These are phyloP conservation scores for Pestalotiopsis sp. DNA, from an alignment of 2,329 filamentous ascomycete species.

Conservation along the genomic window DNA sequence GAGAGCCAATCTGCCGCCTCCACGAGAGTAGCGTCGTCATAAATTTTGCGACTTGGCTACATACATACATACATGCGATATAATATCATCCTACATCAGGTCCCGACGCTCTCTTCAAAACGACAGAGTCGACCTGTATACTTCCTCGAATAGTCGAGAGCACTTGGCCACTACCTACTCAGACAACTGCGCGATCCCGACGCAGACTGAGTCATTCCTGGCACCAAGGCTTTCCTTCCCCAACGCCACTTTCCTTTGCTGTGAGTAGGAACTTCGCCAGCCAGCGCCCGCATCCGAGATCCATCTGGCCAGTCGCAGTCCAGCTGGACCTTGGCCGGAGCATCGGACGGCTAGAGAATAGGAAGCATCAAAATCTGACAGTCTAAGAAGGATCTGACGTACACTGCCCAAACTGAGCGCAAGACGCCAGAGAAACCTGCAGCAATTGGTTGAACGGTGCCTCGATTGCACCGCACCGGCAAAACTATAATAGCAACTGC, in stretches of 20 bases:
- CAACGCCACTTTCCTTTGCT: not conserved
- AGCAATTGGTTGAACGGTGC: not conserved
- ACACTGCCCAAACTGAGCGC: not conserved
- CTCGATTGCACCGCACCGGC: not conserved
- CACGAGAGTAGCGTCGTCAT: conserved; percentile 16
- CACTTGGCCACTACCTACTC: not conserved
- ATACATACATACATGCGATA: not conserved
- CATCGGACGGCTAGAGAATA: not conserved
- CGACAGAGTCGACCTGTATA: not conserved
- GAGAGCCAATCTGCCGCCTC: not conserved
- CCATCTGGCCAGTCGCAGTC: not conserved
- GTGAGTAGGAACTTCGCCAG: not conserved
- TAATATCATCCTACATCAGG: not conserved
- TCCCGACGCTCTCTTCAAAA: not conserved
- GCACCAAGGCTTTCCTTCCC: not conserved
- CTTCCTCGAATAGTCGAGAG: not conserved
- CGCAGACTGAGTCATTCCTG: not conserved
- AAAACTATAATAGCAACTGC: conserved; percentile 4
- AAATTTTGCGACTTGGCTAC: conserved; percentile 20
- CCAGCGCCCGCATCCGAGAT: not conserved
- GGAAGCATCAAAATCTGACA: not conserved
- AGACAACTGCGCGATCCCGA: not conserved
- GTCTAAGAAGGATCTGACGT: not conserved
- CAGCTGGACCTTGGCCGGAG: not conserved
- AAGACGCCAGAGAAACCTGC: not conserved